phyloP scores from a whole-genome alignment of 805 yeast genomes.

The Metschnikowia continentalis region DNA sequence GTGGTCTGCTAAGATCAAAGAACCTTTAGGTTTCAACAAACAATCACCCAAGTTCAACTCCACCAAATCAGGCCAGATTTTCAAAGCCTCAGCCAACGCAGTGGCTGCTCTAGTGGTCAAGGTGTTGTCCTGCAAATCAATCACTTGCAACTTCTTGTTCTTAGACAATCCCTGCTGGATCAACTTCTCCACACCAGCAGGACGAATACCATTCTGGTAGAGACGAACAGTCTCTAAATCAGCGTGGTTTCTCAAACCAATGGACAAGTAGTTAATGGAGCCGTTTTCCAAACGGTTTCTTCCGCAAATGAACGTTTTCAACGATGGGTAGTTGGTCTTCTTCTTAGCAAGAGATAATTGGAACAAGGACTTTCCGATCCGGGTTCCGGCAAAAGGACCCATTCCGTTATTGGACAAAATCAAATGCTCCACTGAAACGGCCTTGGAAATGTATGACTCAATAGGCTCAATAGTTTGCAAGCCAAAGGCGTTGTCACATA shows the following conservation, averaged over 20 bases:
- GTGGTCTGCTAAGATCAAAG: constrained; percentile 49
- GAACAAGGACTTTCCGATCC: constrained; percentile 84
- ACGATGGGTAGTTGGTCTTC: constrained; percentile 43
- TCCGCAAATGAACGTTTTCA: constrained; percentile 91
- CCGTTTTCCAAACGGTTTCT: constrained; percentile 97
- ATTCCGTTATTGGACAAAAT: constrained; percentile 92
- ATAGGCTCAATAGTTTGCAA: constrained; percentile 90
- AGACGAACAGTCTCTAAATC: constrained; percentile 69
- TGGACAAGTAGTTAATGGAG: constrained; percentile 76
- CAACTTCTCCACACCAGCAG: constrained; percentile 78
- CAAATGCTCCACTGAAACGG: constrained; percentile 77
- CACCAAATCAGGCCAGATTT: constrained; percentile 56
- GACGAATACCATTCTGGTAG: constrained; percentile 97
- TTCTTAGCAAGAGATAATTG: constrained; percentile 64
- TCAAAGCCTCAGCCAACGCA: constrained; percentile 41
- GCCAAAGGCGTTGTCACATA: constrained; percentile 96
- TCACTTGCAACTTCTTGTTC: constrained; percentile 55
- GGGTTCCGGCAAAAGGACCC: constrained; percentile 97
- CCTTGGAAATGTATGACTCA: constrained; percentile 71
- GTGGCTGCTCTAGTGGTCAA: constrained; percentile 71
- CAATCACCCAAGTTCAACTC: constrained; percentile 91
- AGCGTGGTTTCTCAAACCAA: constrained; percentile 78
- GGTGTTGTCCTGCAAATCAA: constrained; percentile 95
- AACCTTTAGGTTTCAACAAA: constrained; percentile 76
- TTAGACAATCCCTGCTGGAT: constrained; percentile 65